phyloP scores from a whole-genome alignment of 2,329 filamentous ascomycete genomes.

The Drechslerella coelobrocha region DNA sequence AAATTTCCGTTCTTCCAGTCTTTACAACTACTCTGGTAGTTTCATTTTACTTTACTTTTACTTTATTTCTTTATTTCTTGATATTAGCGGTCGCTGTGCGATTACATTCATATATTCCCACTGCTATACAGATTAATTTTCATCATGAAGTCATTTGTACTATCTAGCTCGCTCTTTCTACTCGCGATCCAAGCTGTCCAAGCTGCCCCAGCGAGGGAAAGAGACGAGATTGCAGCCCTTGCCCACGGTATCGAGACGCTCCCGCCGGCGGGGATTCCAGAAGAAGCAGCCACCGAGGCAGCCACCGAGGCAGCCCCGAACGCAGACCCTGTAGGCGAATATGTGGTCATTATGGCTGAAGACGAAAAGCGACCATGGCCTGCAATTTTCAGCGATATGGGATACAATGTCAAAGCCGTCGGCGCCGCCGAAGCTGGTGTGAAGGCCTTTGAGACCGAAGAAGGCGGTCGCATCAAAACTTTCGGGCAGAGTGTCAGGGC shows the following conservation, averaged over 20 bases:
- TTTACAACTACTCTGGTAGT: neutral
- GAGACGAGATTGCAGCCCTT: conserved; percentile 19
- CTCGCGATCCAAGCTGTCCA: neutral
- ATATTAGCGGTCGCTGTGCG: conserved; percentile 49
- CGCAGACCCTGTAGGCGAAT: conserved; percentile 45
- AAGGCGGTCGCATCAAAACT: conserved; percentile 51
- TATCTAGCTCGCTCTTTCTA: conserved; percentile 16
- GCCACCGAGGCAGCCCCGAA: neutral
- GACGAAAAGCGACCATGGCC: conserved; percentile 51
- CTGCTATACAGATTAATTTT: too few relatives aligned
- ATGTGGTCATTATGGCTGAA: conserved; percentile 52
- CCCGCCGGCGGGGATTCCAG: conserved; percentile 28
- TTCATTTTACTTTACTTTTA: neutral
- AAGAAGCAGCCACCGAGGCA: neutral
- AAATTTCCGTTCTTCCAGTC: neutral
- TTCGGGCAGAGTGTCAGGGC: conserved; percentile 52
- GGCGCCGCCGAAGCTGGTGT: neutral
- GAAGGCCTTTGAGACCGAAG: conserved; percentile 22
- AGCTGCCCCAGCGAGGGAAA: neutral
- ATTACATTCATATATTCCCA: conserved; percentile 14
- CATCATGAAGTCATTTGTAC: conserved; percentile 30
- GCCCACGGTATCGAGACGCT: conserved; percentile 24
- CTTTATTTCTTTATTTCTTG: too few relatives aligned
- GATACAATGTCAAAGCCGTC: conserved; percentile 44
- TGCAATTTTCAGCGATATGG: conserved; percentile 53